Conservation (phyloP, 148 eudicot species). For the Diospyros lotus region DNA sequence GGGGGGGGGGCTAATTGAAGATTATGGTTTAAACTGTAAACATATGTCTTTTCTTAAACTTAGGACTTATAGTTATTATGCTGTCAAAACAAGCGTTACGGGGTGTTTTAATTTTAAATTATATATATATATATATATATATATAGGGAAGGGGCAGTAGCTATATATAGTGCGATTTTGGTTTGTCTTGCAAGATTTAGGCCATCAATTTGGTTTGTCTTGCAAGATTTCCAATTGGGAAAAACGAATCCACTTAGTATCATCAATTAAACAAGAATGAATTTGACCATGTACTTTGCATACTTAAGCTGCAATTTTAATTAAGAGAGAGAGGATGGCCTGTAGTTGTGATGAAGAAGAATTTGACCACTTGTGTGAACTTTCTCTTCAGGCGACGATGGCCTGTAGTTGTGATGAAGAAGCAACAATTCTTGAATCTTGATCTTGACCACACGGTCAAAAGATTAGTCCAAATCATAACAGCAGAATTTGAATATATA, state of each 20-base stretch:
- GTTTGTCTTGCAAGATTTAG: too few relatives aligned
- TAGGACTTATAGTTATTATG: too few relatives aligned
- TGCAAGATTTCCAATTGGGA: constrained; percentile 6
- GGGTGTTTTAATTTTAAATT: too few relatives aligned
- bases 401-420: constrained; percentile 5
- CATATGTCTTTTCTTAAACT: too few relatives aligned
- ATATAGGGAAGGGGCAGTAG: too few relatives aligned
- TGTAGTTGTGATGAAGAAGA: not conserved
- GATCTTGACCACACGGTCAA: not conserved
- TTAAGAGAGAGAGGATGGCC: not conserved
- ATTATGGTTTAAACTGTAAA: too few relatives aligned
- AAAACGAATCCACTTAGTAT: not conserved
- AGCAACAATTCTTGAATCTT: constrained; percentile 14
- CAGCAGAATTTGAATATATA: not conserved
- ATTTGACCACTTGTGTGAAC: not conserved
- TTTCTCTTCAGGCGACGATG: not conserved
- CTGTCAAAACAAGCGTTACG: too few relatives aligned
- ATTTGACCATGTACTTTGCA: not conserved
- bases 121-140: too few relatives aligned
- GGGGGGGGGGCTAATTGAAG: too few relatives aligned
- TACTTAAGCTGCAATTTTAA: not conserved
- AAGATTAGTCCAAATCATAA: not conserved
- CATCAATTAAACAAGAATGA: not conserved
- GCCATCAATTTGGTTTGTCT: constrained; percentile 17
- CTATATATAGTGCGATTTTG: too few relatives aligned